Percentiles rank a stretch among this genome's conserved stretches.
These are phyloP conservation scores for Megacollybia marginata DNA, from an alignment of 768 basidiomycete species.

Conservation along the genomic window DNA sequence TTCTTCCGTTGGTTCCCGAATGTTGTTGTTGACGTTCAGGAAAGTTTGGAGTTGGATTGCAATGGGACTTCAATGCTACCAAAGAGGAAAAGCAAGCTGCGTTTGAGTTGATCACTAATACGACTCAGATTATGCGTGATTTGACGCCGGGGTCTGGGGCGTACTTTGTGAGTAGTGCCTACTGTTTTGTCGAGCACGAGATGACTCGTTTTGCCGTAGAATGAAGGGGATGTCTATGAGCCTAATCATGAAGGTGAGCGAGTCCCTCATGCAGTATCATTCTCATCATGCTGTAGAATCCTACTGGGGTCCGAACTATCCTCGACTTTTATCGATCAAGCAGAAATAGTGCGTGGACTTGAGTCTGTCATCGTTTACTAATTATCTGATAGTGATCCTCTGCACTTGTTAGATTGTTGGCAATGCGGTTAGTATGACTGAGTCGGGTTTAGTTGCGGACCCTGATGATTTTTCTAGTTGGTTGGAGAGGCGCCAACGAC, in stretches of 20 bases:
- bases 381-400: constrained; percentile 30
- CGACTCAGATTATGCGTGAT: constrained; percentile 7
- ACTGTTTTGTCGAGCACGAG: too few relatives aligned
- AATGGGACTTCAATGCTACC: constrained; percentile 15
- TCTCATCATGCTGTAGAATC: constrained; percentile 14
- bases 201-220: constrained; percentile 17
- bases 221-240: constrained; percentile 43
- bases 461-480: neutral
- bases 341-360: constrained; percentile 33
- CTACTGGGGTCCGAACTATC: constrained; percentile 40
- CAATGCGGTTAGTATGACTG: constrained; percentile 33
- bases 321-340: constrained; percentile 32
- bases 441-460: neutral
- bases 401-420: constrained; percentile 42
- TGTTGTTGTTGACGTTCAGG: too few relatives aligned
- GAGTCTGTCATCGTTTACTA: neutral
- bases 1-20: too few relatives aligned
- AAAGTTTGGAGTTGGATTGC: constrained; percentile 9
- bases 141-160: constrained; percentile 14
- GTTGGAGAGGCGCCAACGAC: constrained; percentile 3
- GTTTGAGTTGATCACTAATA: constrained; percentile 8
- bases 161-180: constrained; percentile 8
- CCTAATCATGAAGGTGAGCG: constrained; percentile 32
- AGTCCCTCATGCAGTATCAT: neutral
- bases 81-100: constrained; percentile 5